These are phyloP conservation scores for Alopecurus myosuroides DNA, from an alignment of 176 grass and related monocot genomes.

Conservation along the genomic window DNA sequence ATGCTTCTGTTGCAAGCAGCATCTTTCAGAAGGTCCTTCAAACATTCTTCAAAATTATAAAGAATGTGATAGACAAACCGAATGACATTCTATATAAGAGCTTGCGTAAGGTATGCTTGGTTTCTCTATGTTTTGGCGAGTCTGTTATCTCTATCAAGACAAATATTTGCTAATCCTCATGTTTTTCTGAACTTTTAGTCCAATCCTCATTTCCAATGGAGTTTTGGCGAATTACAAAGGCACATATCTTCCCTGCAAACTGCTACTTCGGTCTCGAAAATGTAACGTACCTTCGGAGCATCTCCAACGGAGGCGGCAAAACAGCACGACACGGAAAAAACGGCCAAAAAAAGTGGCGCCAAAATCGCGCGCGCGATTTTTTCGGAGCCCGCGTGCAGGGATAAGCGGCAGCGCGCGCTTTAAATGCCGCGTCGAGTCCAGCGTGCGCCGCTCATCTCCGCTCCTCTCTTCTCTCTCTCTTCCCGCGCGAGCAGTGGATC, in stretches of 20 bases:
- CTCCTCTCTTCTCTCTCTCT: too few relatives aligned
- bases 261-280: not conserved
- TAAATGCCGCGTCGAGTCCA: too few relatives aligned
- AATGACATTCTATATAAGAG: conserved; percentile 66
- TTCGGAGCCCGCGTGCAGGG: too few relatives aligned
- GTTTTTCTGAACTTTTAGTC: conserved; percentile 34
- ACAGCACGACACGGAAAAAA: too few relatives aligned
- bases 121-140: not conserved
- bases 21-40: conserved; percentile 64
- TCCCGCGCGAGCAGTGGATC: too few relatives aligned
- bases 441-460: too few relatives aligned
- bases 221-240: conserved; percentile 68
- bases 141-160: not conserved
- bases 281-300: too few relatives aligned
- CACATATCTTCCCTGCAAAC: not conserved
- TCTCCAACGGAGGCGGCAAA: too few relatives aligned
- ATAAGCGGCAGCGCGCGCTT: too few relatives aligned
- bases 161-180: not conserved
- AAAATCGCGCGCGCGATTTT: too few relatives aligned
- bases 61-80: conserved; percentile 87
- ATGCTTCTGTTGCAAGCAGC: conserved; percentile 57
- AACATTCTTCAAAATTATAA: conserved; percentile 85
- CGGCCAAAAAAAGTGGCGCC: too few relatives aligned
- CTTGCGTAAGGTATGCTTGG: conserved; percentile 66
- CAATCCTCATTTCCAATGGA: conserved; percentile 82